phyloP scores from a whole-genome alignment of 768 basidiomycete genomes.

The Mycena polygramma region DNA sequence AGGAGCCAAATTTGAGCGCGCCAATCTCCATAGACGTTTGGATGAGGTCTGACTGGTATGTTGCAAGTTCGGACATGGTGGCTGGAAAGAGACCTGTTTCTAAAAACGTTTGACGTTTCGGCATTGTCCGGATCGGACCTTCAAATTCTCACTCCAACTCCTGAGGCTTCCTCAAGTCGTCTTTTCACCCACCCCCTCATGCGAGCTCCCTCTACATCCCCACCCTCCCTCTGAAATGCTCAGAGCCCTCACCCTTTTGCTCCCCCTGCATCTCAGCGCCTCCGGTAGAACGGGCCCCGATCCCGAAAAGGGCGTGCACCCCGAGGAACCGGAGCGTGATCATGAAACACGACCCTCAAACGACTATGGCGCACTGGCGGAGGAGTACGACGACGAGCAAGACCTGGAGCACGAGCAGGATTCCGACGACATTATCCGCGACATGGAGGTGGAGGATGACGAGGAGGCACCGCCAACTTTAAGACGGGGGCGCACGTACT shows the following conservation, averaged over 20 bases:
- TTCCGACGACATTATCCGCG: slow-evolving; percentile 34
- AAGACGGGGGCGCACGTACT: slow-evolving; percentile 29
- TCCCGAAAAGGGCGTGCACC: slow-evolving; percentile 18
- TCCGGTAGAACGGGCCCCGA: slow-evolving; percentile 4
- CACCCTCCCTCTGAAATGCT: slow-evolving; percentile 13
- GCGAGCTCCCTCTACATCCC: background rate
- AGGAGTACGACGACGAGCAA: slow-evolving; percentile 25
- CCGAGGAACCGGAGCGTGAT: background rate
- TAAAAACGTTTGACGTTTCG: slow-evolving; percentile 3
- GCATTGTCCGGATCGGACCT: slow-evolving; percentile 5
- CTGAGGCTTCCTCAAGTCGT: slow-evolving; percentile 3
- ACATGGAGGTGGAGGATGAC: slow-evolving; percentile 31
- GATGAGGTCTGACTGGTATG: slow-evolving; percentile 77
- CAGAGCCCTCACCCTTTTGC: slow-evolving; percentile 9
- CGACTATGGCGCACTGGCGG: slow-evolving; percentile 8
- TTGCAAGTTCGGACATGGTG: slow-evolving; percentile 52
- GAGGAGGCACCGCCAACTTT: background rate
- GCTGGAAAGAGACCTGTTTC: background rate
- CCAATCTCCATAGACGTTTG: slow-evolving; percentile 74
- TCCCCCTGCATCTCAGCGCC: background rate
- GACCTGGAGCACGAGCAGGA: slow-evolving; percentile 29
- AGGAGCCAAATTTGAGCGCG: slow-evolving; percentile 91
- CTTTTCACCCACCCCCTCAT: slow-evolving; percentile 1
- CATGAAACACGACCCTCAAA: slow-evolving; percentile 3
- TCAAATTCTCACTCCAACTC: slow-evolving; percentile 4